Conservation (phyloP, 371 early-diverging fungal genomes). For the Lichtheimia ornata region DNA sequence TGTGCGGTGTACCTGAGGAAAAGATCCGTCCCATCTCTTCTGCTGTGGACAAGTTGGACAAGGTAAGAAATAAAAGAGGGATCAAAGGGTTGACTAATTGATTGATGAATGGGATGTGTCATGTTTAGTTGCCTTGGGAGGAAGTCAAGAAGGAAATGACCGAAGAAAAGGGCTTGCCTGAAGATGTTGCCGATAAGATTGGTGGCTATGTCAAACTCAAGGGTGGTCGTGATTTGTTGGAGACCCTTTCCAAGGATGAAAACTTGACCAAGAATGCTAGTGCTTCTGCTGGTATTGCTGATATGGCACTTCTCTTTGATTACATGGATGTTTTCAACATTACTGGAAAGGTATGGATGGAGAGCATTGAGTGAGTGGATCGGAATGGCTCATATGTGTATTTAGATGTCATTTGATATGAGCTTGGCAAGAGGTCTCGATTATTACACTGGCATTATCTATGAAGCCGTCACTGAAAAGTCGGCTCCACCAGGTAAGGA, state of each 20-base stretch:
- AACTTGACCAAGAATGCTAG: constrained; percentile 65
- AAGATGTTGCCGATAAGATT: constrained; percentile 84
- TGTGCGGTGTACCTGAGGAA: constrained; percentile 91
- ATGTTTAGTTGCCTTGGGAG: constrained; percentile 76
- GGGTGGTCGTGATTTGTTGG: constrained; percentile 82
- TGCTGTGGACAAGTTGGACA: constrained; percentile 99
- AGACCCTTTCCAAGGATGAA: constrained; percentile 63
- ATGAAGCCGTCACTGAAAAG: constrained; percentile 91
- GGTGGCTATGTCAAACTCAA: constrained; percentile 86
- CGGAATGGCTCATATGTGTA: not conserved
- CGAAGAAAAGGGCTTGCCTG: constrained; percentile 85
- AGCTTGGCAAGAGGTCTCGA: constrained; percentile 97
- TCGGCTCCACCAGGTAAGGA: constrained; percentile 47
- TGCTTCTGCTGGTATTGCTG: constrained; percentile 86
- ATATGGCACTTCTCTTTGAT: constrained; percentile 85
- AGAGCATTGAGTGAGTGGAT: not conserved
- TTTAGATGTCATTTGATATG: constrained; percentile 87
- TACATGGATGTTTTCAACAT: constrained; percentile 88
- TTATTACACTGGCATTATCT: constrained; percentile 99
- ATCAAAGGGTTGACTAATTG: not conserved
- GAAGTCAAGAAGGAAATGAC: constrained; percentile 96
- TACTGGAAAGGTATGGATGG: constrained; percentile 48
- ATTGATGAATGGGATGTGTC: no score
- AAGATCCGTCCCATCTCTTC: constrained; percentile 93
- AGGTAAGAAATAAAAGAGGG: constrained; percentile 38